Evolutionary conservation across 106 monocot genomes (phyloP).

Genomic region (Chionographis japonica): DNA sequence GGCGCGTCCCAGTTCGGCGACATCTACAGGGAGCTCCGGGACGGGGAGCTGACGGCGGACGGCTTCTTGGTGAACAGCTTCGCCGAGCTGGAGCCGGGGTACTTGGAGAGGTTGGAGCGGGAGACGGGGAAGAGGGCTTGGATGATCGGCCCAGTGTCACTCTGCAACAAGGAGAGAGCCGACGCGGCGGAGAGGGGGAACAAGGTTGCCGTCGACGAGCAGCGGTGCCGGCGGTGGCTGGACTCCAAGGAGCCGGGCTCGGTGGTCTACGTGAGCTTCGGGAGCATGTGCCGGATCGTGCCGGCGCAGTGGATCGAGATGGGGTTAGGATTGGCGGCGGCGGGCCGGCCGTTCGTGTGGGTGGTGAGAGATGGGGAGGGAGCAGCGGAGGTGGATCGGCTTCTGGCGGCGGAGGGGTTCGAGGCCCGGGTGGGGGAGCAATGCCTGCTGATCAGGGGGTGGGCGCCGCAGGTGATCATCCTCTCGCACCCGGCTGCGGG

Average conservation of each 20-base stretch:
- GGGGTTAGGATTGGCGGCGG: background rate
- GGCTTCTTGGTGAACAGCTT: slow-evolving; percentile 7
- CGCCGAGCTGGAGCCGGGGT: slow-evolving; percentile 2
- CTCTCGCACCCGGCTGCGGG: slow-evolving; percentile 11
- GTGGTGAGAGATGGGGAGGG: background rate
- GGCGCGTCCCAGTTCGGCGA: background rate
- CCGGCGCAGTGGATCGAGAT: background rate
- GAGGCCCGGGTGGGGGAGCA: background rate
- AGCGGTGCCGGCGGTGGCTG: background rate
- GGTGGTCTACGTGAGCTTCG: slow-evolving; percentile 10
- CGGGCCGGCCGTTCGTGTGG: background rate
- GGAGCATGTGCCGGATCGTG: background rate
- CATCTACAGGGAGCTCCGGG: background rate
- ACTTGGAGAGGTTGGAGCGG: background rate
- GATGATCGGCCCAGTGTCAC: background rate
- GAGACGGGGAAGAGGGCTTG: slow-evolving; percentile 1
- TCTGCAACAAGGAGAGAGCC: background rate
- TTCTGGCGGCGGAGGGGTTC: background rate
- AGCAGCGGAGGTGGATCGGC: background rate
- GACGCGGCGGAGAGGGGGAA: slow-evolving; percentile 4
- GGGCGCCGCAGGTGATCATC: slow-evolving; percentile 18
- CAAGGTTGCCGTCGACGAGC: background rate
- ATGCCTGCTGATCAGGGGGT: slow-evolving; percentile 11
- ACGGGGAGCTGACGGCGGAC: background rate
- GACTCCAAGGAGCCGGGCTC: background rate